Conservation (phyloP, 768 basidiomycete genomes). For the Podaxis rugospora region DNA sequence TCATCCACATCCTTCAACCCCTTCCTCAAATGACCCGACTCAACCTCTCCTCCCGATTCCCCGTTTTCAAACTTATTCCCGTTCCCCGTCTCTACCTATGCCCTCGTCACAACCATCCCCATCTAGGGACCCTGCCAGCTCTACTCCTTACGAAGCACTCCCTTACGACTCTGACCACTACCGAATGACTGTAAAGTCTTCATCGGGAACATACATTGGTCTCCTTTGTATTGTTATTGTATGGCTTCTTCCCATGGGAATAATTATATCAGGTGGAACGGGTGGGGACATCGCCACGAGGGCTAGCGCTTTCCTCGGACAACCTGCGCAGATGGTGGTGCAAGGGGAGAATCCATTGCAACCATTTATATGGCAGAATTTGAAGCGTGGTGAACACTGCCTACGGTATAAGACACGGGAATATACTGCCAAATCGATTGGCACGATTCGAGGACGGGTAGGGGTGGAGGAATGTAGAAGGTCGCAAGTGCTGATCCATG, state of each 20-base stretch:
- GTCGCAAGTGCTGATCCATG: background rate
- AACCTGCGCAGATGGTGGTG: too few relatives aligned
- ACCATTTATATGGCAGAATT: background rate
- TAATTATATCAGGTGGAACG: background rate
- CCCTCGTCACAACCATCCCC: background rate
- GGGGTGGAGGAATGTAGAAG: background rate
- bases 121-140: background rate
- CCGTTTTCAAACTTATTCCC: background rate
- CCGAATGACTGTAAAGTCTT: background rate
- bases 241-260: background rate
- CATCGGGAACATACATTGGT: constrained; percentile 2
- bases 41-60: background rate
- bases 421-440: background rate
- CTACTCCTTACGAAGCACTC: background rate
- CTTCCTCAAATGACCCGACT: background rate
- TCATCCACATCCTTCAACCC: background rate
- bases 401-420: constrained; percentile 1
- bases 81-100: background rate
- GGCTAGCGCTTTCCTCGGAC: background rate
- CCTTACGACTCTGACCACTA: background rate
- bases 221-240: background rate
- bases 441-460: background rate
- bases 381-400: constrained; percentile 1
- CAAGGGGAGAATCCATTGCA: background rate
- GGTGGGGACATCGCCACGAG: background rate